phyloP scores from a whole-genome alignment of 2,329 filamentous ascomycete genomes.

The Talaromyces sp. region DNA sequence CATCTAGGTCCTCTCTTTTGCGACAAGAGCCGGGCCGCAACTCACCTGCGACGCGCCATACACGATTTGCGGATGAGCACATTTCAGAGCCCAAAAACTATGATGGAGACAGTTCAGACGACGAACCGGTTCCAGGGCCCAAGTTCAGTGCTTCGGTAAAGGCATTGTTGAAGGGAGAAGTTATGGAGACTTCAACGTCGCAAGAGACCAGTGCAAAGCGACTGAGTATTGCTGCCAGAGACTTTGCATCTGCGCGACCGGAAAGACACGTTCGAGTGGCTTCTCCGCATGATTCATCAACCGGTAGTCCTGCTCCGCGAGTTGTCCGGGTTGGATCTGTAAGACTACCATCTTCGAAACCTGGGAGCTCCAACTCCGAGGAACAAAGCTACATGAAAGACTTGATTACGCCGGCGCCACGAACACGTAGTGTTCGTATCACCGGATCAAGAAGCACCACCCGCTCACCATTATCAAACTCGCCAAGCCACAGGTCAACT shows the following conservation, averaged over 20 bases:
- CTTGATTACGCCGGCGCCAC: constrained; percentile 48
- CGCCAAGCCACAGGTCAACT: constrained; percentile 23
- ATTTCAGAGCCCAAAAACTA: constrained; percentile 28
- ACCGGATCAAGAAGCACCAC: constrained; percentile 41
- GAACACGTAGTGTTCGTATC: constrained; percentile 43
- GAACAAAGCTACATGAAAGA: constrained; percentile 30
- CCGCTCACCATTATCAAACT: constrained; percentile 39
- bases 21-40: constrained; percentile 32
- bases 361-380: constrained; percentile 30
- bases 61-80: constrained; percentile 23
- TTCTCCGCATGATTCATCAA: constrained; percentile 37
- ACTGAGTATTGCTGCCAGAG: constrained; percentile 23
- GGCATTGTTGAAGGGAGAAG: constrained; percentile 65
- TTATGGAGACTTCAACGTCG: constrained; percentile 53
- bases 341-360: constrained; percentile 29
- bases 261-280: constrained; percentile 34
- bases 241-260: constrained; percentile 27
- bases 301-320: constrained; percentile 43
- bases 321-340: constrained; percentile 39
- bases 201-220: constrained; percentile 30
- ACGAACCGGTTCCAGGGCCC: constrained; percentile 77
- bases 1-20: constrained; percentile 37
- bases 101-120: constrained; percentile 82
- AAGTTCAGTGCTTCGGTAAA: constrained; percentile 92
- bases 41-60: constrained; percentile 29